Evolutionary conservation across 163 green algal genomes (phyloP).

Genomic region (Volvox carteri): DNA sequence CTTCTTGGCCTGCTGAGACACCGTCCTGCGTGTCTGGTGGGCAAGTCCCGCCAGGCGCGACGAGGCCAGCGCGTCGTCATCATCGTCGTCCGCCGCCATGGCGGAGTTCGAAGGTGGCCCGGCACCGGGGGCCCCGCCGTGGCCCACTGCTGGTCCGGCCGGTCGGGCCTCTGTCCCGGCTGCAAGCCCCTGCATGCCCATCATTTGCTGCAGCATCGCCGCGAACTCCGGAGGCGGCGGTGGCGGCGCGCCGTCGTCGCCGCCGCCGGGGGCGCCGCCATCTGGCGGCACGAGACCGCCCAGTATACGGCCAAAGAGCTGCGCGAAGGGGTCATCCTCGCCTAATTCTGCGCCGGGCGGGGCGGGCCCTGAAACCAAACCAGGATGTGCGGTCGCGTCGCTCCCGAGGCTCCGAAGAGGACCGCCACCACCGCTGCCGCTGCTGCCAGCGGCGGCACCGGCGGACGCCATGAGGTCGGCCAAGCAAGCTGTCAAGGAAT

Average conservation of each 20-base stretch:
- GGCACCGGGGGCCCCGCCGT: neutral
- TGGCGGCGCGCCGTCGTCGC: neutral
- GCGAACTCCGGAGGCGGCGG: conserved; percentile 1
- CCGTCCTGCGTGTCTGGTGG: conserved; percentile 62
- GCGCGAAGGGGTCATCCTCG: conserved; percentile 6
- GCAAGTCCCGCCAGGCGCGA: conserved; percentile 47
- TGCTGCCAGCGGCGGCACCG: no score
- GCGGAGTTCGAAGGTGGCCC: neutral
- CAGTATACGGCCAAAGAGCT: conserved; percentile 43
- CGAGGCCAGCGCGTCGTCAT: conserved; percentile 41
- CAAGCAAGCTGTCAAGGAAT: neutral
- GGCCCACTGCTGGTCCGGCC: neutral
- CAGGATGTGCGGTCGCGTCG: neutral
- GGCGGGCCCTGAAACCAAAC: neutral
- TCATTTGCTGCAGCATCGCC: conserved; percentile 29
- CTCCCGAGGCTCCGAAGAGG: neutral
- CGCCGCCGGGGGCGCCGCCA: neutral
- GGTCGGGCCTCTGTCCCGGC: neutral
- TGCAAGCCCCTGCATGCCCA: neutral
- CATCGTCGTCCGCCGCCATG: neutral
- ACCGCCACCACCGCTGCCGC: neutral
- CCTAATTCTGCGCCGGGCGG: neutral
- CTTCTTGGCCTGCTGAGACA: conserved; percentile 63
- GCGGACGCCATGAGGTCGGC: neutral
- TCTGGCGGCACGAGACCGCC: neutral